A percentile compares a stretch with the other conserved stretches of the same genome.
phyloP scores from a whole-genome alignment of 306 rosid genomes.

The Canavalia gladiata region DNA sequence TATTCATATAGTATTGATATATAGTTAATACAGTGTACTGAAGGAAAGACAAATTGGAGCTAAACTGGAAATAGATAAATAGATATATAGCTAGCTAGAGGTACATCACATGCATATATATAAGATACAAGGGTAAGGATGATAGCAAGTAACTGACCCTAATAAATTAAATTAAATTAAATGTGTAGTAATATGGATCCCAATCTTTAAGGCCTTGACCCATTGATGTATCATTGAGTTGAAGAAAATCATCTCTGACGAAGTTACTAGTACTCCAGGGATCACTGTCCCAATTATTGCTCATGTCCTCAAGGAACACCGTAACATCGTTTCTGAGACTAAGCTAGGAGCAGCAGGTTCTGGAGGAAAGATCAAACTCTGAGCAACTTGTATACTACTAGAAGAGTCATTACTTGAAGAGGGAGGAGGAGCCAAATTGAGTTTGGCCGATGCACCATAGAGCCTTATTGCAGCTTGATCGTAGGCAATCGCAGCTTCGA shows the following conservation, averaged over 20 bases:
- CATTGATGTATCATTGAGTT: neutral
- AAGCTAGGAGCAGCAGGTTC: neutral
- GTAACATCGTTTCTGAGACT: neutral
- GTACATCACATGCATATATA: too few relatives aligned
- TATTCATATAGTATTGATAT: too few relatives aligned
- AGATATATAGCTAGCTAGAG: too few relatives aligned
- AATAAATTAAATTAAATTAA: neutral
- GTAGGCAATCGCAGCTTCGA: slow-evolving; percentile 41
- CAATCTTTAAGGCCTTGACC: slow-evolving; percentile 23
- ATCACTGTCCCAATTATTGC: neutral
- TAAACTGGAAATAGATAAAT: too few relatives aligned
- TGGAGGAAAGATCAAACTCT: too few relatives aligned
- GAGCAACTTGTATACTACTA: too few relatives aligned
- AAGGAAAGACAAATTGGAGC: too few relatives aligned
- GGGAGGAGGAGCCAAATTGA: neutral
- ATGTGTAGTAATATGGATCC: slow-evolving; percentile 31
- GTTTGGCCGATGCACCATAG: slow-evolving; percentile 36
- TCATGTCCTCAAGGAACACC: neutral
- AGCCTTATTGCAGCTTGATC: slow-evolving; percentile 32
- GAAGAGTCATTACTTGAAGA: too few relatives aligned
- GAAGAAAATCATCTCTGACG: slow-evolving; percentile 24
- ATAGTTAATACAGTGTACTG: too few relatives aligned
- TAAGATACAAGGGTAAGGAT: too few relatives aligned
- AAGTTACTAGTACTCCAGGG: neutral
- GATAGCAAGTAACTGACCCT: too few relatives aligned